Conservation (phyloP, 768 basidiomycete genomes). For the Leccinellum luteum region DNA sequence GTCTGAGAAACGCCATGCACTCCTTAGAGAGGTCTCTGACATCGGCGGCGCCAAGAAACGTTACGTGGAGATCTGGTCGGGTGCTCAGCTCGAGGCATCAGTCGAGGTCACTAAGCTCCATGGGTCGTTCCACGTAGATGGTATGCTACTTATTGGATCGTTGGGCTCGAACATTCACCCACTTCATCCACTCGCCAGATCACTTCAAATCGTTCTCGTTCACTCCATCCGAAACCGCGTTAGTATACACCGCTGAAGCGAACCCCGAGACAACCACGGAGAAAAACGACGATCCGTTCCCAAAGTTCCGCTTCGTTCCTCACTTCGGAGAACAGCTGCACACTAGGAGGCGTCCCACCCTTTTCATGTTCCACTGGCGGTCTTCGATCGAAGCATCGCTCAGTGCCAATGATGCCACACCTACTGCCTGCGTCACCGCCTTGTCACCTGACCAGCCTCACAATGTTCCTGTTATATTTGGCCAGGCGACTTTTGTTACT, state of each 20-base stretch:
- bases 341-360: slow-evolving; percentile 48
- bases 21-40: slow-evolving; percentile 40
- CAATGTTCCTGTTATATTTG: slow-evolving; percentile 39
- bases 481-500: slow-evolving; percentile 53
- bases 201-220: slow-evolving; percentile 52
- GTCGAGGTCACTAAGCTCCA: slow-evolving; percentile 59
- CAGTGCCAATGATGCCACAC: not conserved
- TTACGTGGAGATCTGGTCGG: slow-evolving; percentile 54
- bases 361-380: slow-evolving; percentile 56
- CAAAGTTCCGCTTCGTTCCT: slow-evolving; percentile 54
- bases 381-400: not conserved
- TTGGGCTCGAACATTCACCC: not conserved
- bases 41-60: slow-evolving; percentile 37
- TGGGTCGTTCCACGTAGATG: slow-evolving; percentile 61
- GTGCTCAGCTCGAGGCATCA: slow-evolving; percentile 41
- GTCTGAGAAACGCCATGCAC: slow-evolving; percentile 39
- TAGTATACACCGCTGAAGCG: slow-evolving; percentile 63
- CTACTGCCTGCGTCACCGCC: slow-evolving; percentile 8
- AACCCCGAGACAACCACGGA: slow-evolving; percentile 27
- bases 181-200: slow-evolving; percentile 36
- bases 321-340: slow-evolving; percentile 62
- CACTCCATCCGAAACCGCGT: slow-evolving; percentile 46
- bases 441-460: slow-evolving; percentile 13
- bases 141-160: slow-evolving; percentile 33
- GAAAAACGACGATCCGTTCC: slow-evolving; percentile 28